A percentile compares a stretch with the other conserved stretches of the same genome.
Evolutionary conservation across 2,329 filamentous ascomycete species (phyloP).

Genomic region (Fusarium scirpi): DNA sequence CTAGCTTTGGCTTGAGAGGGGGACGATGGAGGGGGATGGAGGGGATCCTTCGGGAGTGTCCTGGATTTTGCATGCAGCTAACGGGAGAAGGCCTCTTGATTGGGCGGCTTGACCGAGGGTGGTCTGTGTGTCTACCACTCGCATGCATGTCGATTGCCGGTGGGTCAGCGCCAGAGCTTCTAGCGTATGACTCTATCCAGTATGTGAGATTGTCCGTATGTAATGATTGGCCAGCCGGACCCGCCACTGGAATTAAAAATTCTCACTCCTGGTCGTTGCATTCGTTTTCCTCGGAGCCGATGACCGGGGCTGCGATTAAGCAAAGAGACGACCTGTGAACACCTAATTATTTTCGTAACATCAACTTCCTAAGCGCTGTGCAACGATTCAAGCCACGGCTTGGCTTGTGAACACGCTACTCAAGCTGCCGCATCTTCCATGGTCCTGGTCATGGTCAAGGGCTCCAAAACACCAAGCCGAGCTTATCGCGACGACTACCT

Average conservation of each 20-base stretch:
- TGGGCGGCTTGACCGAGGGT: constrained; percentile 32
- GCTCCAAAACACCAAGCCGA: neutral
- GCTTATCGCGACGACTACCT: neutral
- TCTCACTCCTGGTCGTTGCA: constrained; percentile 22
- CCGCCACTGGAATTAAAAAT: constrained; percentile 44
- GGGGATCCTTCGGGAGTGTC: constrained; percentile 29
- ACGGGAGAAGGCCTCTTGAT: constrained; percentile 32
- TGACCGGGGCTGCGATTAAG: constrained; percentile 31
- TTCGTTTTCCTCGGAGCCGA: constrained; percentile 42
- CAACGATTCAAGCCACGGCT: constrained; percentile 25
- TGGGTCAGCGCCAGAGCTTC: constrained; percentile 29
- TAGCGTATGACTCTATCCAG: constrained; percentile 42
- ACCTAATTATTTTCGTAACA: constrained; percentile 37
- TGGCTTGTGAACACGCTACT: constrained; percentile 4
- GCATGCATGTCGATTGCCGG: constrained; percentile 39
- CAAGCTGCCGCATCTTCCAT: neutral
- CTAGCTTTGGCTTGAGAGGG: neutral
- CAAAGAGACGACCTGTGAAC: constrained; percentile 9
- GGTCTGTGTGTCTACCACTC: constrained; percentile 23
- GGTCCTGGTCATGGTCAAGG: neutral
- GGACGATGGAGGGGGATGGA: neutral
- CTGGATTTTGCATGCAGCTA: constrained; percentile 44
- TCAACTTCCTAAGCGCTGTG: constrained; percentile 23
- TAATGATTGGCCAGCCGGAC: constrained; percentile 38
- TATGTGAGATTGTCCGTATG: constrained; percentile 8